Conservation (phyloP, 441 rosid species). For the Populus hybrid region DNA sequence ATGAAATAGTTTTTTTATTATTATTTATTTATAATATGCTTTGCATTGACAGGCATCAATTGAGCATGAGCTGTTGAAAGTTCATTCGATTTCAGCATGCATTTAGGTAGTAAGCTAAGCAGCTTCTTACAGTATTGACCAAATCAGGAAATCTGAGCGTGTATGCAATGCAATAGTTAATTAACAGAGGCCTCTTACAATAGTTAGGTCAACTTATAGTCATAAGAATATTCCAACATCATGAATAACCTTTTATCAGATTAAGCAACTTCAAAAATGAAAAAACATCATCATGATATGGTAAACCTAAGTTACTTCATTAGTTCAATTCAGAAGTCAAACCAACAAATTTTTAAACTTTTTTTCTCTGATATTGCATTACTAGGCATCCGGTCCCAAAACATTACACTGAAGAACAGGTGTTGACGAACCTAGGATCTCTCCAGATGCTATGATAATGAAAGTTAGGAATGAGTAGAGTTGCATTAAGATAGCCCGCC, state of each 20-base stretch:
- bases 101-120: neutral
- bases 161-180: neutral
- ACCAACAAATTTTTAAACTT: neutral
- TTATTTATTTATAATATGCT: neutral
- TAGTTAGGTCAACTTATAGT: neutral
- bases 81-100: neutral
- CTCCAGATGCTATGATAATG: slow-evolving; percentile 98
- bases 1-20: neutral
- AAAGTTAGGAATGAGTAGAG: slow-evolving; percentile 88
- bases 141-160: neutral
- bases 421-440: slow-evolving; percentile 80
- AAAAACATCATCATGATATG: neutral
- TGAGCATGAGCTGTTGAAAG: neutral
- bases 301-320: no score
- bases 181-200: neutral
- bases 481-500: slow-evolving; percentile 98
- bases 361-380: neutral
- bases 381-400: neutral
- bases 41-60: neutral
- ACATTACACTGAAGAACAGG: slow-evolving; percentile 13
- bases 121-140: neutral
- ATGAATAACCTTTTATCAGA: neutral
- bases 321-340: no score
- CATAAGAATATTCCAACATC: neutral
- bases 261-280: neutral